Base-by-base conservation (phyloP, 225 moss, liverwort and hornwort genomes). In the Pleurozium schreberi region DNA sequence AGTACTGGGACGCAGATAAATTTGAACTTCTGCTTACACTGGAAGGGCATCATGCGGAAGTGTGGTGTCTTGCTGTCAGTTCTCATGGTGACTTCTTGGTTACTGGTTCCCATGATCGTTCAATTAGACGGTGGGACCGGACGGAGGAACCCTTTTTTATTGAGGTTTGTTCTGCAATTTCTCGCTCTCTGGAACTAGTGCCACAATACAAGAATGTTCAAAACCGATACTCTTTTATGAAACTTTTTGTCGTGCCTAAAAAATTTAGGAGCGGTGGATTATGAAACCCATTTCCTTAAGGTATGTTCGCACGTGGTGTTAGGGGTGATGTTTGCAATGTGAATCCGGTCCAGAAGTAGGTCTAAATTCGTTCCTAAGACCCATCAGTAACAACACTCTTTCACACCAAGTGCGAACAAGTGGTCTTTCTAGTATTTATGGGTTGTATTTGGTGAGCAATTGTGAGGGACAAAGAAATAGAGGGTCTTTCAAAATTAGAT, bases 51-150 rank as follows among this genome's bases (percentile, higher is more conserved):
- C 99, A 99, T 89, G 96, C 99, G 61, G 99, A 97, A 93, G 96
- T 96, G 33, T 99, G 99, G 99, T 99, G 97, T 81, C 92, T 99
- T 88, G 95, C 99, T 91, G 91, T 99, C 67, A 97, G 99, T 89
- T 80, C 94, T 40, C 92, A 94, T 88, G 97, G 97, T 31, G 99
- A 99, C 90, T 99, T 95, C 75, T 78, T 99, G 63, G 91, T 99
- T 55, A 99, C 97, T 89, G 99, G 99, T 71, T 99, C 99, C 76
- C 99, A 99, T 88, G 99, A 99, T 86, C 96, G 99, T 52, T 99
- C 99, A 50, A 97, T 99, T 90, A 94, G 99, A 88, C 96, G 96
- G n/a, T 99, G 97, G 99, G 97, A 99, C 87, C 99, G 99, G n/a
- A 99, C 99, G 9, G 93, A 96, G 83, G 99, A 99, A 62, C 99